A percentile compares a stretch with the other conserved stretches of the same genome.
Evolutionary conservation across 1,284 basidiomycete genomes (phyloP).

Genomic region (Amylostereum areolatum): DNA sequence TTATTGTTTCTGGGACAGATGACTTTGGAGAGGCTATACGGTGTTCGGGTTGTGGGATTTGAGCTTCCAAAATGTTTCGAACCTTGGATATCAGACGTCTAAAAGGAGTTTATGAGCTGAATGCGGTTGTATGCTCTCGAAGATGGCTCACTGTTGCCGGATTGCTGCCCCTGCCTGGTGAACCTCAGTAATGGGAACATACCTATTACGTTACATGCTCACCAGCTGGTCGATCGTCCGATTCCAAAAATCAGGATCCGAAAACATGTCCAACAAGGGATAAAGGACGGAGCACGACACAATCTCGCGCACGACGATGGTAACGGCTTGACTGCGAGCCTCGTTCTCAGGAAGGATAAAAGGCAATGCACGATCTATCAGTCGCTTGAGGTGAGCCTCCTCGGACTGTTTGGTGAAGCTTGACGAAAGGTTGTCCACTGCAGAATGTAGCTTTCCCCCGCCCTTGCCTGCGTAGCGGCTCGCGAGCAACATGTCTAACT

Average conservation of each 20-base stretch:
- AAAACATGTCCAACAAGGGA: constrained; percentile 87
- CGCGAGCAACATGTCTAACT: constrained; percentile 79
- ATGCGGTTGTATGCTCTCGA: background rate
- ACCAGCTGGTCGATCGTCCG: constrained; percentile 85
- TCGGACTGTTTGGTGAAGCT: constrained; percentile 86
- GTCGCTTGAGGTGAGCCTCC: constrained; percentile 72
- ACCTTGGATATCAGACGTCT: constrained; percentile 83
- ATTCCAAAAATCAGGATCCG: constrained; percentile 98
- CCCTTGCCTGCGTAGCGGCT: constrained; percentile 67
- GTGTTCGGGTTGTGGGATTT: constrained; percentile 52
- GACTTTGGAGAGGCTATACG: constrained; percentile 28
- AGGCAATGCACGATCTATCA: constrained; percentile 69
- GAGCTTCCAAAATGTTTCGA: constrained; percentile 75
- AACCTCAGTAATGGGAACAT: constrained; percentile 9
- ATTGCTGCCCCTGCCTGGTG: constrained; percentile 82
- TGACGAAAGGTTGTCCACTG: constrained; percentile 80
- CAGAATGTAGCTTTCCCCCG: constrained; percentile 63
- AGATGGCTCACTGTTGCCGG: constrained; percentile 71
- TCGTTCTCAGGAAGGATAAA: constrained; percentile 75
- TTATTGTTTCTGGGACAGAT: constrained; percentile 60
- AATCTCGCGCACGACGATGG: constrained; percentile 77
- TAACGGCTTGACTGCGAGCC: constrained; percentile 62
- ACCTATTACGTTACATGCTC: constrained; percentile 24
- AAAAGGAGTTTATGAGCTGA: background rate
- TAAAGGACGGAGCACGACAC: constrained; percentile 77